Conservation (phyloP, 2,329 filamentous ascomycete genomes). For the Epichloe gansuensis region DNA sequence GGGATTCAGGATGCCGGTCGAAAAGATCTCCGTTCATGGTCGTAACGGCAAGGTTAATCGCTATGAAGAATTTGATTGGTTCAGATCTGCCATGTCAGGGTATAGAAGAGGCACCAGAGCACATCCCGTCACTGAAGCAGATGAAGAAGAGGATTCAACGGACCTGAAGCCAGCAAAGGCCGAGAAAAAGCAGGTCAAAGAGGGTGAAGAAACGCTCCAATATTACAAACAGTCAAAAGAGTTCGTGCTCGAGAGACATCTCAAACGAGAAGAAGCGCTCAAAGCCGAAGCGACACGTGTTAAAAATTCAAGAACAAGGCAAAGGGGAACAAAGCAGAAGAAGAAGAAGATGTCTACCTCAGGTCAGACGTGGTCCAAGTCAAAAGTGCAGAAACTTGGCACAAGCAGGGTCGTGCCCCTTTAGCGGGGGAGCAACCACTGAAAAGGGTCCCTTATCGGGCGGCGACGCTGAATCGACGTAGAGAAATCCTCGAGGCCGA, state of each 20-base stretch:
- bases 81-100: constrained; percentile 62
- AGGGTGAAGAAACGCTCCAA: constrained; percentile 70
- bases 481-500: constrained; percentile 81
- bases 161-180: constrained; percentile 63
- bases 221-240: constrained; percentile 80
- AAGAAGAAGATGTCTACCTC: constrained; percentile 68
- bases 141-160: constrained; percentile 65
- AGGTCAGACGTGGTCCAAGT: constrained; percentile 72
- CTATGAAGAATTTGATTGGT: constrained; percentile 79
- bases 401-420: constrained; percentile 82
- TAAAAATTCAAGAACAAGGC: constrained; percentile 62
- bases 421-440: constrained; percentile 57
- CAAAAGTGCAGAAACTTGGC: constrained; percentile 92
- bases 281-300: constrained; percentile 54
- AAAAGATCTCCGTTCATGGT: constrained; percentile 72
- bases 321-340: constrained; percentile 59
- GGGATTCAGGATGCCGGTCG: constrained; percentile 61
- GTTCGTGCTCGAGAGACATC: constrained; percentile 71
- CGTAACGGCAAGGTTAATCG: constrained; percentile 63
- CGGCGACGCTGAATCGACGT: constrained; percentile 75
- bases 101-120: constrained; percentile 44
- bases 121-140: constrained; percentile 51
- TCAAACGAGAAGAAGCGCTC: constrained; percentile 86
- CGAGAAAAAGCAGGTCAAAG: constrained; percentile 59
- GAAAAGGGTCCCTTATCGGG: constrained; percentile 80